Evolutionary conservation across 208 protist genomes (phyloP), one percentile per base, ranked within the genome.

Genomic region (Plasmodiophora brassicae): DNA sequence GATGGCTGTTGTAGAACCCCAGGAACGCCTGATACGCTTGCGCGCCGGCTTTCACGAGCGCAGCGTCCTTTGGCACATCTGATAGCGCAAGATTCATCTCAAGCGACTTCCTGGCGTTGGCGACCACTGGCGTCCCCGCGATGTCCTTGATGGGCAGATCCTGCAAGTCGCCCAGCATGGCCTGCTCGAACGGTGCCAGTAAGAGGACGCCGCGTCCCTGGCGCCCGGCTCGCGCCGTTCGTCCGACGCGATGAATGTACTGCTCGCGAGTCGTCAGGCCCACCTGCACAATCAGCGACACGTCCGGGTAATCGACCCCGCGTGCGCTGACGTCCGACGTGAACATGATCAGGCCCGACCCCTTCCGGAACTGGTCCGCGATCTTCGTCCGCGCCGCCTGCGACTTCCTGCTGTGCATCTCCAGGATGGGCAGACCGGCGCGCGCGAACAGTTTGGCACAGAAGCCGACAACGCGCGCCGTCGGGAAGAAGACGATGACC

Each of bases 241-340:
- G 46, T 5, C 93, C 93, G 0, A 94, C 32, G 41, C 93, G 88
- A 78, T 94, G 93, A 45, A 93, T 89, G 84, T 94, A 94, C 83
- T 91, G 85, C 50, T 90, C 84, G 39, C 36, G 43, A 28, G 86
- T 53, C 20, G 90, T 36, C n/a, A 91, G 87, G 1, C 46, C 46
- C 20, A 57, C 46, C 54, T 95, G 92, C 5, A 95, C 14, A 1
- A 57, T 25, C 46, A 57, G 25, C 46, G 46, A 57, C 14, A 57
- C 46, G 46, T 57, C 46, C 25, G 46, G 46, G 46, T 57, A 57
- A 25, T 57, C 46, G 20, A 57, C 14, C 20, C 46, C 46, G 14
- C 46, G 46, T 57, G 46, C 46, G 46, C 20, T n/a, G 46, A 57
- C 20, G 46, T 57, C 46, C 14, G 20, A n/a, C 20, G 46, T 57